These are phyloP conservation scores for Apiotrichum montevideense DNA, from an alignment of 1,284 basidiomycete species.

Conservation along the genomic window DNA sequence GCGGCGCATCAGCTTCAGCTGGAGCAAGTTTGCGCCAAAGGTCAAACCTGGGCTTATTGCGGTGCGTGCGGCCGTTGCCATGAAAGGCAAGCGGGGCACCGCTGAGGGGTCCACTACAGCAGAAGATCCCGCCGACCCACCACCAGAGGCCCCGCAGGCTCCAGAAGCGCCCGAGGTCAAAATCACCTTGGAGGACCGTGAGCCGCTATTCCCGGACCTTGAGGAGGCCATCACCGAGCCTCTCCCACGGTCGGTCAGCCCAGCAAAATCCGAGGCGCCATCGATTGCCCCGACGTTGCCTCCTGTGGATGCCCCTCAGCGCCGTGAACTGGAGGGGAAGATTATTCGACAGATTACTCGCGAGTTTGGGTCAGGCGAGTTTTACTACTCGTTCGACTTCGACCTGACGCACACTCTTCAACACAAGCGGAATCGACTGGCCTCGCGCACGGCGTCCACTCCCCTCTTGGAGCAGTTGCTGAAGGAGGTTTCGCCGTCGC, in stretches of 20 bases:
- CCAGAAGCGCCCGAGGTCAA: background rate
- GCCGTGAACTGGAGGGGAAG: constrained; percentile 44
- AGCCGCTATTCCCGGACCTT: background rate
- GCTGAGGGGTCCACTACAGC: background rate
- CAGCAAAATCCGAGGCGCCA: background rate
- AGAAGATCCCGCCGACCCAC: background rate
- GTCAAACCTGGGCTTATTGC: constrained; percentile 4
- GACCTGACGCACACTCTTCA: constrained; percentile 52
- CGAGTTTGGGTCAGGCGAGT: constrained; percentile 41
- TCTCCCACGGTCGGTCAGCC: background rate
- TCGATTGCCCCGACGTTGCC: constrained; percentile 5
- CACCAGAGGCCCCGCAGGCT: background rate
- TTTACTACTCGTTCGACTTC: constrained; percentile 50
- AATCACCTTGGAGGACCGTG: background rate
- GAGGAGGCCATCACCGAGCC: background rate
- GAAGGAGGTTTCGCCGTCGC: constrained; percentile 6
- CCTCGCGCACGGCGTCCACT: constrained; percentile 19
- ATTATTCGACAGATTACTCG: constrained; percentile 44
- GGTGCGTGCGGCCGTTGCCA: constrained; percentile 2
- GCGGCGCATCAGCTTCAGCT: constrained; percentile 23
- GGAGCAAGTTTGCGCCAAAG: constrained; percentile 30
- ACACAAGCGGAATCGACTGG: constrained; percentile 44
- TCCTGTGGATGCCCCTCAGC: constrained; percentile 29
- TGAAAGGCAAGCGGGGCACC: constrained; percentile 7
- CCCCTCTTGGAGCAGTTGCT: constrained; percentile 27